Evolutionary conservation across 2,329 filamentous ascomycete genomes (phyloP).

Genomic region (Colletotrichum lupini): DNA sequence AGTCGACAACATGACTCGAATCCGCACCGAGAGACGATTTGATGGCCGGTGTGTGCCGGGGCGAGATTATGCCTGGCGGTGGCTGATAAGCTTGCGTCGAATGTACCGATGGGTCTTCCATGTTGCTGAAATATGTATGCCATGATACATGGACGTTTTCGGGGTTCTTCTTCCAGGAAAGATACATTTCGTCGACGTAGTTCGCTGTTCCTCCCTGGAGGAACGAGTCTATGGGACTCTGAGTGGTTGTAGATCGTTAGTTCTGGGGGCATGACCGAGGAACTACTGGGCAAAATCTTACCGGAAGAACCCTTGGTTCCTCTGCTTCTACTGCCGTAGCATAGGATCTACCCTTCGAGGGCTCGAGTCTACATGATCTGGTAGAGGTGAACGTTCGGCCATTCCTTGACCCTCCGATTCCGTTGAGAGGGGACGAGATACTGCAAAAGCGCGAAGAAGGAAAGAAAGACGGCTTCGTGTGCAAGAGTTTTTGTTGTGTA

Average conservation of each 20-base stretch:
- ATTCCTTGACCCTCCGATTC: neutral
- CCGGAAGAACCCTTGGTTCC: neutral
- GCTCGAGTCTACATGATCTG: neutral
- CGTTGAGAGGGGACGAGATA: neutral
- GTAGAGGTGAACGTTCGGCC: neutral
- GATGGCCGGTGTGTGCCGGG: slow-evolving; percentile 76
- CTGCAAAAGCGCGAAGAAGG: neutral
- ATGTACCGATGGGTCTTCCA: slow-evolving; percentile 97
- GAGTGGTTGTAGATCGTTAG: rapidly evolving
- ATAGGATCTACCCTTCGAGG: neutral
- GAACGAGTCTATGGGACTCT: slow-evolving; percentile 77
- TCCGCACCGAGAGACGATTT: slow-evolving; percentile 74
- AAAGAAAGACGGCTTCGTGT: neutral
- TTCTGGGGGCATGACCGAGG: rapidly evolving
- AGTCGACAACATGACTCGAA: slow-evolving; percentile 85
- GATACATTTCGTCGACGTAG: slow-evolving; percentile 99
- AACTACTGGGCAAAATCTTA: rapidly evolving
- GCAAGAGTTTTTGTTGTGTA: rapidly evolving
- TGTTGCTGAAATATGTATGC: slow-evolving; percentile 99
- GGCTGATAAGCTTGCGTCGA: slow-evolving; percentile 96
- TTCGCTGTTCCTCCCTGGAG: slow-evolving; percentile 95
- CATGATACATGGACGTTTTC: slow-evolving; percentile 95
- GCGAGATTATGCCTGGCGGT: slow-evolving; percentile 89
- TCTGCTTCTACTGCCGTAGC: neutral
- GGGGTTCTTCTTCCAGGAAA: slow-evolving; percentile 94